These are phyloP conservation scores for Solanum appendiculatum DNA, from an alignment of 257 asterid species.

Conservation along the genomic window DNA sequence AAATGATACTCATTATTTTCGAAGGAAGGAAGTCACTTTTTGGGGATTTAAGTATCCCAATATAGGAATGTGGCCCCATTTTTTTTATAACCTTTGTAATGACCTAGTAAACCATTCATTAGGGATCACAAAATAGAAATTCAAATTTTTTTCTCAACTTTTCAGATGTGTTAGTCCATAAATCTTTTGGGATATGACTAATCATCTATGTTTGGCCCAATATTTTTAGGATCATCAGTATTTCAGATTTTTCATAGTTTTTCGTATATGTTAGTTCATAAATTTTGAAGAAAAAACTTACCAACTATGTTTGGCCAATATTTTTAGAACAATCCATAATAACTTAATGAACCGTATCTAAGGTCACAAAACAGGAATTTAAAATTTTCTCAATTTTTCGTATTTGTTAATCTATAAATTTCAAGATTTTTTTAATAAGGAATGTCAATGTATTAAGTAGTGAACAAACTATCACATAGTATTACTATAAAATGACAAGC, in stretches of 20 bases:
- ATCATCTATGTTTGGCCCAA: neutral
- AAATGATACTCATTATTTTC: neutral
- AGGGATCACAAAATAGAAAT: too few species aligned
- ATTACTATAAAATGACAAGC: too few species aligned
- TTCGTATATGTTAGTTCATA: neutral
- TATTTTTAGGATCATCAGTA: neutral
- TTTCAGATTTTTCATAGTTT: too few species aligned
- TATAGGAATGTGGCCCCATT: too few species aligned
- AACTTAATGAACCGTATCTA: too few species aligned
- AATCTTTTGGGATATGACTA: neutral
- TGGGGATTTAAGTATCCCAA: neutral
- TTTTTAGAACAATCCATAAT: neutral
- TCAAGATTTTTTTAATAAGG: too few species aligned
- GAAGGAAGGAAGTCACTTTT: neutral
- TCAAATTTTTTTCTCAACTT: neutral
- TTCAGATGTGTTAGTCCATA: neutral
- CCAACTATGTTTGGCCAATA: too few species aligned
- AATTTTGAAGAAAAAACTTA: too few species aligned
- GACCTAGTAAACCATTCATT: too few species aligned
- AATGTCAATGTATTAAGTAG: neutral
- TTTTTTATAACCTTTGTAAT: too few species aligned
- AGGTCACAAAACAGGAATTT: neutral
- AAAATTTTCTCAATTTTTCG: neutral
- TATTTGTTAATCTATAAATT: neutral
- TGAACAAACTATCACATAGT: neutral